Evolutionary conservation across 129 eudicot genomes (phyloP).

Genomic region (Flaveria ramosissima): DNA sequence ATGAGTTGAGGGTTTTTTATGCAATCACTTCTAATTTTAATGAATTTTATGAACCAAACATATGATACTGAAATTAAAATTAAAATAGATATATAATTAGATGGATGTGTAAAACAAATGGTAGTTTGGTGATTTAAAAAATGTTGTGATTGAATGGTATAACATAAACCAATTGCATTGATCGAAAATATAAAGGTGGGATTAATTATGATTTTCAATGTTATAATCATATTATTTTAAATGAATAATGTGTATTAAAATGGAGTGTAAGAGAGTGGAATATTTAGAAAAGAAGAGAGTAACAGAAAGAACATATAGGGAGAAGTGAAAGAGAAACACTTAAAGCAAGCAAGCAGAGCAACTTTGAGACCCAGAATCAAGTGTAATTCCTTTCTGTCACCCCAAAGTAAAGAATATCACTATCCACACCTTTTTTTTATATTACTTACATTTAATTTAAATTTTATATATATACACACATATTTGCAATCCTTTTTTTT

Average conservation of each 20-base stretch:
- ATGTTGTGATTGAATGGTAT: background rate
- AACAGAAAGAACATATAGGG: conserved; percentile 84
- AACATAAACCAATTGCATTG: conserved; percentile 1
- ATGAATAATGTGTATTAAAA: background rate
- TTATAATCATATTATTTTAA: background rate
- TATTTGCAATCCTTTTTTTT: too few species aligned
- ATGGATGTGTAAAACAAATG: conserved; percentile 1
- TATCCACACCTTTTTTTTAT: background rate
- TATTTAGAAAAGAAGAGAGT: conserved; percentile 38
- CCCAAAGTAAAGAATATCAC: conserved; percentile 56
- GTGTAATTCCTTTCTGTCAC: conserved; percentile 62
- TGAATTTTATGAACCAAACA: too few species aligned
- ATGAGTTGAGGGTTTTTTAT: too few species aligned
- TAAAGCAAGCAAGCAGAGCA: conserved; percentile 60
- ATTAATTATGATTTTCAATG: background rate
- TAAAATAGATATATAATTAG: background rate
- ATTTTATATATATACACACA: too few species aligned
- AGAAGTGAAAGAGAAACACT: conserved; percentile 79
- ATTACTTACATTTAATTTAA: background rate
- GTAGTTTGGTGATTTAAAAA: too few species aligned
- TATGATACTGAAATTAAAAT: background rate
- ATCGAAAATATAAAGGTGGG: background rate
- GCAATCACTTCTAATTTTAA: too few species aligned
- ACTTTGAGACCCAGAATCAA: conserved; percentile 72
- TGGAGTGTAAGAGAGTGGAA: conserved; percentile 27